phyloP scores from a whole-genome alignment of 2,329 filamentous ascomycete species.

The Talaromyces sp. region DNA sequence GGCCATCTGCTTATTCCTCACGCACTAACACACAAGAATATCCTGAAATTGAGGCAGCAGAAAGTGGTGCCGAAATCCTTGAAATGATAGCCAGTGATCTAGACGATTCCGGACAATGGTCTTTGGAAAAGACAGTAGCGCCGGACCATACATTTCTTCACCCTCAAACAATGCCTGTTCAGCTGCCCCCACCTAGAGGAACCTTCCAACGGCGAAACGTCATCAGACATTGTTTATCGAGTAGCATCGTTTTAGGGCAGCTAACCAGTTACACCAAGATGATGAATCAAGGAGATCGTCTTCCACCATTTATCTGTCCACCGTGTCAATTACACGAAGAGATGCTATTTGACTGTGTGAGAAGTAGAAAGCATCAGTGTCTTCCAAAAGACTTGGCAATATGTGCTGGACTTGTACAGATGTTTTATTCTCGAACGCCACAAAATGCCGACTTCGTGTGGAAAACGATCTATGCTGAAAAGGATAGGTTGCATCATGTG shows the following conservation, averaged over 20 bases:
- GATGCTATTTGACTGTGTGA: slow-evolving; percentile 9
- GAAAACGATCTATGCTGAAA: slow-evolving; percentile 15
- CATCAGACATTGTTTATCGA: slow-evolving; percentile 9
- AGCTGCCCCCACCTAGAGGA: neutral
- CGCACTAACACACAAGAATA: neutral
- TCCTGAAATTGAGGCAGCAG: neutral
- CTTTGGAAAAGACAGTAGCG: neutral
- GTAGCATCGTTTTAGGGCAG: slow-evolving; percentile 11
- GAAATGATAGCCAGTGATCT: neutral
- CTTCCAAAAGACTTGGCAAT: slow-evolving; percentile 13
- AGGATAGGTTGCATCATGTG: slow-evolving; percentile 9
- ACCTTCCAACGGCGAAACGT: slow-evolving; percentile 5
- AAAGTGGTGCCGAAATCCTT: neutral
- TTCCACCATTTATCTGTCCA: slow-evolving; percentile 15
- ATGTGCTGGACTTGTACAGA: slow-evolving; percentile 12
- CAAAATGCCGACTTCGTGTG: slow-evolving; percentile 13
- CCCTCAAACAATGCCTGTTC: neutral
- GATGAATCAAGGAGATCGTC: slow-evolving; percentile 13
- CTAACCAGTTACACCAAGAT: slow-evolving; percentile 13
- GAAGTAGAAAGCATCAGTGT: slow-evolving; percentile 9
- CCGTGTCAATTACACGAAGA: slow-evolving; percentile 13
- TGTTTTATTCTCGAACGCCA: slow-evolving; percentile 12
- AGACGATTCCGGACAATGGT: neutral
- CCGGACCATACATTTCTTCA: neutral
- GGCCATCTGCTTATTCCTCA: neutral